phyloP scores from a whole-genome alignment of 2,329 filamentous ascomycete genomes.

The Claviceps spartinae region DNA sequence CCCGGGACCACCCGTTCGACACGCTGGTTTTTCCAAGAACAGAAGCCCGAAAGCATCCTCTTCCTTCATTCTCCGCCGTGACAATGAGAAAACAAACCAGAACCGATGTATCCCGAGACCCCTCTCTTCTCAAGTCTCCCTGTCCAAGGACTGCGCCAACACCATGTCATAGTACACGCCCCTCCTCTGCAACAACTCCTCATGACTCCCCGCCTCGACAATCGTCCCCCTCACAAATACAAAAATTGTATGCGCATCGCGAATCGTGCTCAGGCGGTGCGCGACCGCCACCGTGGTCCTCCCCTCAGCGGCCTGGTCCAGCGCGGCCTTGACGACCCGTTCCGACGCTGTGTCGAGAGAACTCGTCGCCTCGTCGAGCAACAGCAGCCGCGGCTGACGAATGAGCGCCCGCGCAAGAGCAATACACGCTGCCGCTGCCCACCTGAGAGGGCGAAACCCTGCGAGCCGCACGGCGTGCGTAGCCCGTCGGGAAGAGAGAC shows the following conservation, averaged over 20 bases:
- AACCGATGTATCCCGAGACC: no score
- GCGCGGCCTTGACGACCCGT: conserved; percentile 14
- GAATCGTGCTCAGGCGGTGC: conserved; percentile 7
- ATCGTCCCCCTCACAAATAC: conserved; percentile 37
- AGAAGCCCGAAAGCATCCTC: no score
- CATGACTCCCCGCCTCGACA: conserved; percentile 45
- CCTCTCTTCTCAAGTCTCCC: conserved; percentile 7
- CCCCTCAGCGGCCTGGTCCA: conserved; percentile 5
- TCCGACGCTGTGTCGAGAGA: conserved; percentile 43
- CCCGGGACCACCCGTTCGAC: no score
- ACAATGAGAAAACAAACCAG: no score
- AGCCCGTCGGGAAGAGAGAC: conserved; percentile 31
- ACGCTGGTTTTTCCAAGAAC: no score
- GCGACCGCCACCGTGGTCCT: conserved; percentile 9
- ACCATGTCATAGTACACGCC: conserved; percentile 42
- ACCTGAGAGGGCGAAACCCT: conserved; percentile 40
- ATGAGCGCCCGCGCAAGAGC: conserved; percentile 40
- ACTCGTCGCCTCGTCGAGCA: conserved; percentile 45
- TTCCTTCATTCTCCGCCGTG: no score
- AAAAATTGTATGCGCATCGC: conserved; percentile 37
- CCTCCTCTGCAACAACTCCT: conserved; percentile 35
- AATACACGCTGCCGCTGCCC: conserved; percentile 41
- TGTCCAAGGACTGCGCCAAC: conserved; percentile 27
- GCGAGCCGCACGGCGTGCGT: conserved; percentile 34
- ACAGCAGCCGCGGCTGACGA: conserved; percentile 33